These are phyloP conservation scores for Citrus australasica DNA, from an alignment of 345 rosid genomes.

Conservation along the genomic window DNA sequence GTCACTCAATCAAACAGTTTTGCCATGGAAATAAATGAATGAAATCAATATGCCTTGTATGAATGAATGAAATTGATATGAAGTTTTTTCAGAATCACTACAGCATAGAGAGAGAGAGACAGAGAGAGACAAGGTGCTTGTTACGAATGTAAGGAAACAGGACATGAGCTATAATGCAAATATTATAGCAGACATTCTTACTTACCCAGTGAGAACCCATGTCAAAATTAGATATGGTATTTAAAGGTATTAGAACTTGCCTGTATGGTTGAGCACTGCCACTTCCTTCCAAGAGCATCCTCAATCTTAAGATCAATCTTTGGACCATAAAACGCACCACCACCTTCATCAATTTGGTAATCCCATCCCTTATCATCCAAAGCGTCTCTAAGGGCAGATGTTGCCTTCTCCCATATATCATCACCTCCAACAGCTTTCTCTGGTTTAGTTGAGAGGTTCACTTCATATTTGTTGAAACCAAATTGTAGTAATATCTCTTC, in stretches of 20 bases:
- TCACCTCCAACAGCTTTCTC: constrained; percentile 88
- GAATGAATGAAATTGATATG: not conserved
- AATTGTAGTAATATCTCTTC: constrained; percentile 79
- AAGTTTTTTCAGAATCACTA: not conserved
- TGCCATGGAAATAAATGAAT: not conserved
- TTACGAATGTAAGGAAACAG: not conserved
- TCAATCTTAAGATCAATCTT: constrained; percentile 93
- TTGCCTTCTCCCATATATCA: constrained; percentile 92
- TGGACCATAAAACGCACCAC: constrained; percentile 99
- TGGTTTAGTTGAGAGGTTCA: constrained; percentile 94
- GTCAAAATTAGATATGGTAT: not conserved
- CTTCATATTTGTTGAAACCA: constrained; percentile 79
- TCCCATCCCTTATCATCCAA: constrained; percentile 89
- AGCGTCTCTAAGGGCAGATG: constrained; percentile 75
- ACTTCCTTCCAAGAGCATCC: constrained; percentile 96
- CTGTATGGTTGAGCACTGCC: constrained; percentile 99
- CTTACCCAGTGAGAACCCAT: not conserved
- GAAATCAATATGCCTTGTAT: not conserved
- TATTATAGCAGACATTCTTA: not conserved
- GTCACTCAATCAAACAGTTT: not conserved
- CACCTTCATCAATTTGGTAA: constrained; percentile 93
- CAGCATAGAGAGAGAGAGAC: not conserved
- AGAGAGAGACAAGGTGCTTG: no score
- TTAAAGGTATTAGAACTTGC: constrained; percentile 22
- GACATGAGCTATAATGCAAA: not conserved